A percentile compares a stretch with the other conserved stretches of the same genome.
Evolutionary conservation across 352 stramenopile species (phyloP).

Genomic region (Thalassiosira ordinaria): DNA sequence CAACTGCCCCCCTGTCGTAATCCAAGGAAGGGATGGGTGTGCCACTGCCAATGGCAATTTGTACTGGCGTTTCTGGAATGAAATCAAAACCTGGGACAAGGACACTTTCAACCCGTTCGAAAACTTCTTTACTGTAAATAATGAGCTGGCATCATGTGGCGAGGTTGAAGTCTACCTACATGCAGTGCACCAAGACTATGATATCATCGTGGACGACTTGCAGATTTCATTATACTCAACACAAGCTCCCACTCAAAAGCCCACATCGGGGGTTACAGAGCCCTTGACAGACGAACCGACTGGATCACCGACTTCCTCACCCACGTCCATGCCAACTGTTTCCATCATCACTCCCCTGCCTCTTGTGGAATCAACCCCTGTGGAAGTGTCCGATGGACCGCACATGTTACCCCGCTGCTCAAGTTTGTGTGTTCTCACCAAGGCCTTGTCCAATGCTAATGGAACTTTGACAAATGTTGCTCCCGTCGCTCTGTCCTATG

Average conservation of each 20-base stretch:
- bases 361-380: conserved; percentile 8
- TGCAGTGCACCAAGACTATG: neutral
- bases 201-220: conserved; percentile 58
- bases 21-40: conserved; percentile 47
- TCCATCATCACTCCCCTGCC: conserved; percentile 46
- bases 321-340: conserved; percentile 54
- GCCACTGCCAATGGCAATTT: conserved; percentile 31
- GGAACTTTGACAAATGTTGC: conserved; percentile 48
- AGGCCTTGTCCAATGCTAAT: conserved; percentile 34
- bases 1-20: conserved; percentile 52
- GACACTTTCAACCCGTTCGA: conserved; percentile 52
- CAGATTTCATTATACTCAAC: conserved; percentile 38
- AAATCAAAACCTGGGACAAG: conserved; percentile 25
- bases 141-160: conserved; percentile 50
- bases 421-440: conserved; percentile 62
- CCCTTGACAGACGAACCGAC: conserved; percentile 3
- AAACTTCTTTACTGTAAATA: conserved; percentile 57
- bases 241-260: conserved; percentile 23
- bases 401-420: conserved; percentile 43
- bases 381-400: conserved; percentile 39
- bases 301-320: conserved; percentile 28
- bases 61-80: conserved; percentile 62
- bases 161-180: conserved; percentile 47
- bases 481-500: conserved; percentile 62
- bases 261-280: conserved; percentile 20